These are phyloP conservation scores for Lactifluus volemus DNA, from an alignment of 768 basidiomycete species.

Conservation along the genomic window DNA sequence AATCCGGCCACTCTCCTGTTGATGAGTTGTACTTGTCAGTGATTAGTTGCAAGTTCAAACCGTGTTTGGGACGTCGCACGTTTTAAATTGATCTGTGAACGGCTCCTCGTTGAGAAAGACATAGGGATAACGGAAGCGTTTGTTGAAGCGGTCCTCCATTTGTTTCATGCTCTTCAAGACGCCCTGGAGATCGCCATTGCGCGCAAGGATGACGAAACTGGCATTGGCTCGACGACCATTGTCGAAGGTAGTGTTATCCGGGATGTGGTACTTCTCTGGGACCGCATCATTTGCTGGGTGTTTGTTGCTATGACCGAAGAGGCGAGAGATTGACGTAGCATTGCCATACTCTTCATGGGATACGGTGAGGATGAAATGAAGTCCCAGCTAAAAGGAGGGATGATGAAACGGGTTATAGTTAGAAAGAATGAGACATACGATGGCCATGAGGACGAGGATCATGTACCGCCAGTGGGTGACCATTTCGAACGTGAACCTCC, in stretches of 20 bases:
- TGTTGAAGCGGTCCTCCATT: conserved; percentile 54
- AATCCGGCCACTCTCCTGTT: conserved; percentile 47
- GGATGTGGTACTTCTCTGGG: conserved; percentile 27
- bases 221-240: conserved; percentile 40
- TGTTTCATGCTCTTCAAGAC: conserved; percentile 44
- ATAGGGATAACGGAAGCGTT: conserved; percentile 64
- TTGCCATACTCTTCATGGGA: conserved; percentile 41
- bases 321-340: conserved; percentile 35
- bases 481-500: conserved; percentile 28
- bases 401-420: neutral
- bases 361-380: conserved; percentile 49
- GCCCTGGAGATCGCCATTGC: conserved; percentile 36
- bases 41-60: neutral
- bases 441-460: conserved; percentile 30
- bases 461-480: conserved; percentile 57
- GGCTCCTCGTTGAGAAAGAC: conserved; percentile 80
- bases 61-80: conserved; percentile 34
- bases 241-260: conserved; percentile 15
- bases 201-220: conserved; percentile 45
- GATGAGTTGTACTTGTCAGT: conserved; percentile 18
- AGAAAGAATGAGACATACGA: conserved; percentile 22
- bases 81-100: conserved; percentile 66
- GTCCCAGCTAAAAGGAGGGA: conserved; percentile 29
- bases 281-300: conserved; percentile 38
- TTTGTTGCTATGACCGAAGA: conserved; percentile 24